Evolutionary conservation across 805 yeast species (phyloP), one percentile per base, ranked within the genome.

Genomic region (Ogataea nonfermentans): DNA sequence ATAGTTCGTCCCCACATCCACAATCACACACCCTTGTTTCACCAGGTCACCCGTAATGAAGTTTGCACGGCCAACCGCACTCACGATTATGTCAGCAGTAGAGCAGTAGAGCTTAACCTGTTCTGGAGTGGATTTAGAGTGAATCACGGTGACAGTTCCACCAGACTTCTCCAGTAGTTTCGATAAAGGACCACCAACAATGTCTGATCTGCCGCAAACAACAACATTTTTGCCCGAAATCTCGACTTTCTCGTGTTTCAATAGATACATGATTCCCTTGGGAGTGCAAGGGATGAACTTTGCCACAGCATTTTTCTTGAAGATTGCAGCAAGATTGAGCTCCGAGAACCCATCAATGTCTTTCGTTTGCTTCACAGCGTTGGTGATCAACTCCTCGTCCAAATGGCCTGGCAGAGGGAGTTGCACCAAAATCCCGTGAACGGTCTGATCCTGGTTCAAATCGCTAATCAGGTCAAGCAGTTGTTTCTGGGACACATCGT

Each of bases 331-430:
- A 41, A 87, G 80, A 62, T 93, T 93, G 55, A 71, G 74, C 40
- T 89, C 79, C 29, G 90, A 93, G 56, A 91, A 93, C 2, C 99
- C 99, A 62, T 91, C 99, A 32, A 93, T 96, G 56, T 91, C 99
- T 67, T 91, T 91, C 30, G 74, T 79, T 11, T 85, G 76, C 9
- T 72, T 65, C n/a, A 91, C 97, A 2, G 89, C 73, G 55, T 82
- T 79, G 33, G 98, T 93, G 51, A 93, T 73, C 33, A 65, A 63
- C 32, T 83, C 79, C 68, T 91, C 98, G 59, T 85, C 78, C 43
- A 90, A 70, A 56, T 81, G 85, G 22, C 66, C 61, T 24, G 98
- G 99, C 41, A 91, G 68, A 4, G 99, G 99, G 49, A 91, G 74
- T 68, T 90, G 99, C 41, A 91, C 82, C 46, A 91, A 71, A 20